Base-by-base conservation (phyloP, 75 land plant species). In the Selaginella tamariscina region DNA sequence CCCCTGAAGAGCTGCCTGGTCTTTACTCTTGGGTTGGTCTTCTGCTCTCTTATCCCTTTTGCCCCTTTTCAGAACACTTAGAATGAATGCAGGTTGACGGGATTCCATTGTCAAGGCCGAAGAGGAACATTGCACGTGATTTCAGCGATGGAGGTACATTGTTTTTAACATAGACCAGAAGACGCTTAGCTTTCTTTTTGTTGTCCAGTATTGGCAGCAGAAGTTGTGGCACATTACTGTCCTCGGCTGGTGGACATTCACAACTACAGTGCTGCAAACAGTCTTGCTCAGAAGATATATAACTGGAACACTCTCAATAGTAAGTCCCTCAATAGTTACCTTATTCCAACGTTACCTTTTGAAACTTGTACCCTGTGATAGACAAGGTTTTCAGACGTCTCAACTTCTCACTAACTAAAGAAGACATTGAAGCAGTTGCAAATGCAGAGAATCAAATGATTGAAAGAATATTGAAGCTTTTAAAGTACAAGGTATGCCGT, bases 111-210 rank as follows among this genome's bases (percentile, higher is more conserved):
- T 77, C 79, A 73, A 68, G 79, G 66, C 79, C 79, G 5, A 77
- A 77, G 67, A 72, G 79, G 20, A 77, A 77, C 60, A 77, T 77
- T 57, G 69, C 75, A 29, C 70, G 79, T 56, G 79, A 77, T 64
- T 77, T 77, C 56, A 77, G 79, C 29, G 79, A 77, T 77, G 79
- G 70, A 69, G 79, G 79, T 77, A 31, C 22, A n/a, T n/a, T n/a
- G n/a, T 32, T 23, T 21, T 57, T 27, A 15, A 5, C 15, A 15
- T 39, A 5, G 15, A 5, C 15, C 49, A 5, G 49, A 5, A 15
- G 5, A 5, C 11, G 49, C 5, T 39, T 39, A 39, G 15, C 5
- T 5, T 15, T 5, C 5, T 39, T 5, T 39, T 39, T 39, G 5
- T 15, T 59, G 59, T 32, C 64, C 75, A 77, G 79, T 77, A 24